Conservation (phyloP, 257 asterid genomes). For the Oldenlandia corymbosa region DNA sequence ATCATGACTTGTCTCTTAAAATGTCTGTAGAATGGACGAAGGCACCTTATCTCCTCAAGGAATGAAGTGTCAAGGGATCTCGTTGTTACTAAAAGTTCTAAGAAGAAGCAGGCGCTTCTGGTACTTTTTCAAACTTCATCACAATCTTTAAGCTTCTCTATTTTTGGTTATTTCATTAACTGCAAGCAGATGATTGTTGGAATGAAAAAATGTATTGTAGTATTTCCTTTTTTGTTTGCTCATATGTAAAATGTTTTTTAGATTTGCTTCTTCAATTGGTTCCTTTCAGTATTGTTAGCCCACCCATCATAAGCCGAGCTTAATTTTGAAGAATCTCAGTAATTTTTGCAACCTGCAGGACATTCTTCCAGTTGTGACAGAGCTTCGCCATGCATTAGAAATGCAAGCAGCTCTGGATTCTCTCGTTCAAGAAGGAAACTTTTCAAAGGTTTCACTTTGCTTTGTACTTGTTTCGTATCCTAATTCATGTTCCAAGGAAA, state of each 20-base stretch:
- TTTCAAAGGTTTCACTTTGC: constrained; percentile 64
- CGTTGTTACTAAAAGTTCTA: constrained; percentile 68
- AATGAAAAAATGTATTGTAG: not conserved
- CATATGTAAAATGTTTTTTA: not conserved
- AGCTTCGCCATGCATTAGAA: constrained; percentile 77
- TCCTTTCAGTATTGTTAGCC: not conserved
- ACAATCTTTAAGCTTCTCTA: constrained; percentile 6
- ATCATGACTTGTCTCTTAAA: not conserved
- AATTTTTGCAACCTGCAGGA: constrained; percentile 46
- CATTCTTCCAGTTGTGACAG: constrained; percentile 74
- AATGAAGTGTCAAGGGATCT: constrained; percentile 99
- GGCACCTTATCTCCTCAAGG: constrained; percentile 90
- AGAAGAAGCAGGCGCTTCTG: constrained; percentile 89
- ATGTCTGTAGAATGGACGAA: constrained; percentile 76
- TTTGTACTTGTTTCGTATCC: constrained; percentile 15
- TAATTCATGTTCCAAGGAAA: constrained; percentile 17
- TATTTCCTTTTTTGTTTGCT: not conserved
- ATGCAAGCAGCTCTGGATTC: constrained; percentile 80
- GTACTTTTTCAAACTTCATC: constrained; percentile 40
- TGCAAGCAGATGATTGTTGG: not conserved
- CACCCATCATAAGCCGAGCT: not conserved
- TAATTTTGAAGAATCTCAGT: not conserved
- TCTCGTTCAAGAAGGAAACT: constrained; percentile 76
- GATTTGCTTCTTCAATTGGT: not conserved
- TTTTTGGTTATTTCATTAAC: not conserved